A percentile compares a stretch with the other conserved stretches of the same genome.
Evolutionary conservation across 2,329 filamentous ascomycete species (phyloP).

Genomic region (Apiospora arundinis): DNA sequence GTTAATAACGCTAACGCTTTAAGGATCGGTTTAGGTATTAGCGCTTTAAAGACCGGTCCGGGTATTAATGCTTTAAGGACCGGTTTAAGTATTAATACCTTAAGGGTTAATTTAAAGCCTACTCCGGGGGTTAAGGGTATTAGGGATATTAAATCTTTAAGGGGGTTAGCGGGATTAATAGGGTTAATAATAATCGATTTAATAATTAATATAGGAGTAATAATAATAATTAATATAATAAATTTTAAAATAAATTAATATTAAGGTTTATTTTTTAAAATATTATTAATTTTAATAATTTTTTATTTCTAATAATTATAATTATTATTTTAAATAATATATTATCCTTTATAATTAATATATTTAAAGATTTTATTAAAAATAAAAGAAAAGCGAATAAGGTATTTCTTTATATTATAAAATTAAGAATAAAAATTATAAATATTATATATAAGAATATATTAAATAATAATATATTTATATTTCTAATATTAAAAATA

Average conservation of each 20-base stretch:
- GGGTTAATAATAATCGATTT: too few species aligned
- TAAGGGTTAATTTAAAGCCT: too few species aligned
- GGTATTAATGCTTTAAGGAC: too few species aligned
- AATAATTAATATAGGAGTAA: too few species aligned
- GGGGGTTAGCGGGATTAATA: too few species aligned
- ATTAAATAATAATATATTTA: conserved; percentile 16
- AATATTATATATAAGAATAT: background rate
- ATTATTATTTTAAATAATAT: background rate
- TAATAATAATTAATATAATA: background rate
- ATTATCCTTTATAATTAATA: background rate
- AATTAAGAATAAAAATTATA: background rate
- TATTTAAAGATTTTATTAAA: background rate
- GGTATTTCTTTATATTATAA: background rate
- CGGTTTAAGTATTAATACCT: too few species aligned
- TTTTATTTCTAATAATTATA: background rate
- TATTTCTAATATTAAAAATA: conserved; percentile 3
- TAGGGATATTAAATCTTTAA: too few species aligned
- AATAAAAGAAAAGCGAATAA: background rate
- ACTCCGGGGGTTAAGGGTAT: too few species aligned
- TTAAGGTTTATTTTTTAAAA: background rate
- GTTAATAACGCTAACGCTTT: too few species aligned
- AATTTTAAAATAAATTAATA: too few species aligned
- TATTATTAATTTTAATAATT: background rate
- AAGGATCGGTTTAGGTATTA: too few species aligned
- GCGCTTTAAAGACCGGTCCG: too few species aligned